These are phyloP conservation scores for Colletotrichum sp. DNA, from an alignment of 2,329 filamentous ascomycete species.

Conservation along the genomic window DNA sequence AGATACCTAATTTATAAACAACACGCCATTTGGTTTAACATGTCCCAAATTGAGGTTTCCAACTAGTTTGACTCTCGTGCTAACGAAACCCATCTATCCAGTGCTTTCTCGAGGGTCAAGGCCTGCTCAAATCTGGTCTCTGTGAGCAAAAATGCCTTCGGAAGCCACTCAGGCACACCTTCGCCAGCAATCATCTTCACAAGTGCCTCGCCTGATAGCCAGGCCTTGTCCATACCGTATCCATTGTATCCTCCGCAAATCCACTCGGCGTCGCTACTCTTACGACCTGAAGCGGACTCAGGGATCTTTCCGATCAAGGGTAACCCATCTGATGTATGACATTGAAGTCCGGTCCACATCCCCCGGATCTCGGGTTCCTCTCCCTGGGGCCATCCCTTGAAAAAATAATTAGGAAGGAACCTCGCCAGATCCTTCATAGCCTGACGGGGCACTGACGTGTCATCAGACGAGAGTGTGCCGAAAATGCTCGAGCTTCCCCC, in stretches of 20 bases:
- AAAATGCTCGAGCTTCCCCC: not conserved
- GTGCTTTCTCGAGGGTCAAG: not conserved
- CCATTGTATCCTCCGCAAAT: not conserved
- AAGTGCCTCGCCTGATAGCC: not conserved
- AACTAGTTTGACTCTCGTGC: not conserved
- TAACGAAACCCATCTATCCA: not conserved
- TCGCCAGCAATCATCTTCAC: not conserved
- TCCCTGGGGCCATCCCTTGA: not conserved
- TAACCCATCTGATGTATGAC: not conserved
- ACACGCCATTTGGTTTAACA: not conserved
- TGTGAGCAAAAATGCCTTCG: not conserved
- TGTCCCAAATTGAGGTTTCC: fast-evolving
- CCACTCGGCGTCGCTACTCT: not conserved
- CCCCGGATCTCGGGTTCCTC: not conserved
- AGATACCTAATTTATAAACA: fast-evolving
- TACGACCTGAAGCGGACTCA: not conserved
- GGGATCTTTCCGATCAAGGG: not conserved
- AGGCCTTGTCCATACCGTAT: not conserved
- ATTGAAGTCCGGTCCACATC: not conserved
- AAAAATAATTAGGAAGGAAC: not conserved
- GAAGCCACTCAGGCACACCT: not conserved
- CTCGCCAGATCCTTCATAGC: not conserved
- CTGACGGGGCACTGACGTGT: not conserved
- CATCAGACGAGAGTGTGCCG: not conserved
- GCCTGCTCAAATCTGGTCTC: not conserved